Percentiles rank a stretch among this genome's conserved stretches.
Evolutionary conservation across 352 stramenopile genomes (phyloP).

Genomic region (Phytopythium mirpurense): DNA sequence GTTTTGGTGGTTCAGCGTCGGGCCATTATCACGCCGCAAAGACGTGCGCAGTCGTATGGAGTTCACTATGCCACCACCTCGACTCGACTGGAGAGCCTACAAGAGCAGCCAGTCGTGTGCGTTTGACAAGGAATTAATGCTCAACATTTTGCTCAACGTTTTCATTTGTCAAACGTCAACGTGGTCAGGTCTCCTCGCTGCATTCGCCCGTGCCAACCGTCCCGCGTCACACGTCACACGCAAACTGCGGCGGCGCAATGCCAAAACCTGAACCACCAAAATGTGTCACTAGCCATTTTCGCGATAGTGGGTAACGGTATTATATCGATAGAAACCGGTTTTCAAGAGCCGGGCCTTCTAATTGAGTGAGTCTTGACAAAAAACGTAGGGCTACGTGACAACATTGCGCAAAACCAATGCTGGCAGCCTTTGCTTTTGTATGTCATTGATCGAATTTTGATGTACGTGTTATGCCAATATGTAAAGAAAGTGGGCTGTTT

Average conservation of each 20-base stretch:
- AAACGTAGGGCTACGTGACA: too few species aligned
- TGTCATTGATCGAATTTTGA: too few species aligned
- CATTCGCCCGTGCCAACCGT: not conserved
- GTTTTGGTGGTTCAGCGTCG: slow-evolving; percentile 1
- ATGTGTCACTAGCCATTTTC: not conserved
- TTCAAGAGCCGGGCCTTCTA: not conserved
- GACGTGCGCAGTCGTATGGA: not conserved
- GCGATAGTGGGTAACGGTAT: slow-evolving; percentile 5
- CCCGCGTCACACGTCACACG: not conserved
- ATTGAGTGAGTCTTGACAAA: not conserved
- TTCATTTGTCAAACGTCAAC: slow-evolving; percentile 4
- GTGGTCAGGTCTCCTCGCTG: not conserved
- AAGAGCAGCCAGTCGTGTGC: too few species aligned
- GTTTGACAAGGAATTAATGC: not conserved
- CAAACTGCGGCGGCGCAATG: not conserved
- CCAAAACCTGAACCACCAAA: not conserved
- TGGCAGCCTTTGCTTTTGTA: too few species aligned
- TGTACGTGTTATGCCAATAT: too few species aligned
- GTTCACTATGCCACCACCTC: slow-evolving; percentile 1
- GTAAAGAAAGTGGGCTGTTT: too few species aligned
- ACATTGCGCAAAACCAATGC: too few species aligned
- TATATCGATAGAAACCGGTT: not conserved
- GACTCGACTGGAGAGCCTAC: too few species aligned
- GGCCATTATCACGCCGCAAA: not conserved
- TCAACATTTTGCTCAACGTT: too few species aligned